Conservation (phyloP, 805 yeast genomes). For the Candida patagonica region DNA sequence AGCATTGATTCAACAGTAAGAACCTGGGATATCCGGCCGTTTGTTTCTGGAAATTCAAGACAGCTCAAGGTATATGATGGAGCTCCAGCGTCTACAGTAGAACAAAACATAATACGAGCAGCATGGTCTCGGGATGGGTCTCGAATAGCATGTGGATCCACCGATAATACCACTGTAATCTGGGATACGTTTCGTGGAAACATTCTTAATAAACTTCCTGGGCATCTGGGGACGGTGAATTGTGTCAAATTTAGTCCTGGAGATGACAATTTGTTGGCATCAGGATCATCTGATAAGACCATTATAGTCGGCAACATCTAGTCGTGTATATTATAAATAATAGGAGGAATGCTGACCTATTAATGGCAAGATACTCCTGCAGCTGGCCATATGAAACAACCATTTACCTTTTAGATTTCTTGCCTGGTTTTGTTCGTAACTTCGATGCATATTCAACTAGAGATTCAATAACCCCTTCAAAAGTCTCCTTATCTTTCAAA, state of each 20-base stretch:
- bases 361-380: too few relatives aligned
- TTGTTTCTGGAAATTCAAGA: slow-evolving; percentile 29
- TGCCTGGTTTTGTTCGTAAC: slow-evolving; percentile 28
- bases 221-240: slow-evolving; percentile 54
- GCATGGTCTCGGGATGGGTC: slow-evolving; percentile 33
- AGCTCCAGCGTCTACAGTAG: slow-evolving; percentile 38
- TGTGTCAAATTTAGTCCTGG: slow-evolving; percentile 50
- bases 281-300: slow-evolving; percentile 49
- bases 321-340: slow-evolving; percentile 1
- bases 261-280: slow-evolving; percentile 30
- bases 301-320: slow-evolving; percentile 28
- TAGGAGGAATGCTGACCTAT: too few relatives aligned
- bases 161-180: slow-evolving; percentile 45
- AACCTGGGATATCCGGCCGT: slow-evolving; percentile 44
- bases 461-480: slow-evolving; percentile 82
- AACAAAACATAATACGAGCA: slow-evolving; percentile 43
- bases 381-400: not conserved
- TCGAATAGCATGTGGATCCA: slow-evolving; percentile 47
- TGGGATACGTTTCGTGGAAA: slow-evolving; percentile 53
- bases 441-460: slow-evolving; percentile 86
- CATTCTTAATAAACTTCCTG: slow-evolving; percentile 40
- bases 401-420: slow-evolving; percentile 22
- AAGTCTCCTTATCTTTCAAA: slow-evolving; percentile 59
- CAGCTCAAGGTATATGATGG: slow-evolving; percentile 42
- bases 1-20: slow-evolving; percentile 50